Percentiles rank a stretch among this genome's conserved stretches.
Conservation (phyloP, 2,329 filamentous ascomycete genomes). For the Helminthosporium solani region DNA sequence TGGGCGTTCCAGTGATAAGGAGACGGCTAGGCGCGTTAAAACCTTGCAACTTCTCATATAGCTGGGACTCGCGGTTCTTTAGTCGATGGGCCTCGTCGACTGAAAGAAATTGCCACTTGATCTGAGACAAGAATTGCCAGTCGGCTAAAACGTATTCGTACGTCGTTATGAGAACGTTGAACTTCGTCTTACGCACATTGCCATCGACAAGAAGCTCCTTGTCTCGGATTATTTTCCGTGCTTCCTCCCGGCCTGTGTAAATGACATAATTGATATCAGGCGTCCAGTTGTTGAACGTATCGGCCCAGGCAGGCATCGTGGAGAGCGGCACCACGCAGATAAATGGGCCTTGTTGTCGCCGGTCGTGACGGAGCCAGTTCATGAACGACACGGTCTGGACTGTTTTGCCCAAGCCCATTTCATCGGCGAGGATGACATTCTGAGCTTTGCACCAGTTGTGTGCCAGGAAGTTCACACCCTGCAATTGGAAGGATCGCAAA, state of each 20-base stretch:
- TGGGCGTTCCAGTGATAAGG: constrained; percentile 93
- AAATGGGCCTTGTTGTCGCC: constrained; percentile 89
- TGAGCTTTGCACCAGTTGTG: constrained; percentile 94
- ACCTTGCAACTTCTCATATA: constrained; percentile 80
- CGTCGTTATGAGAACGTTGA: constrained; percentile 95
- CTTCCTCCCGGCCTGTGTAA: constrained; percentile 86
- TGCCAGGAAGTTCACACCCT: constrained; percentile 89
- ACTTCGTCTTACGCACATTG: constrained; percentile 86
- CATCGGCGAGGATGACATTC: constrained; percentile 96
- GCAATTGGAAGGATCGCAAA: constrained; percentile 89
- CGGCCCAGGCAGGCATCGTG: constrained; percentile 96
- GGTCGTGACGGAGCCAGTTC: constrained; percentile 91
- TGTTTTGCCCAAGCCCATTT: constrained; percentile 98
- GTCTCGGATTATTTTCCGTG: constrained; percentile 83
- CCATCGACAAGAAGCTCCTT: constrained; percentile 85
- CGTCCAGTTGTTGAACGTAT: constrained; percentile 95
- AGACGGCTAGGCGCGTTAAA: constrained; percentile 88
- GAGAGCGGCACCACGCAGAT: constrained; percentile 96
- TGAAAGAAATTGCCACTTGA: constrained; percentile 97
- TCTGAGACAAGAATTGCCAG: constrained; percentile 76
- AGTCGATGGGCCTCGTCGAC: constrained; percentile 96
- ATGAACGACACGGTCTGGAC: constrained; percentile 97
- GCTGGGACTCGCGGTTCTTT: constrained; percentile 92
- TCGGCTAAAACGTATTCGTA: constrained; percentile 95
- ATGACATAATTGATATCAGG: constrained; percentile 96